Percentiles rank a stretch among this genome's conserved stretches.
Evolutionary conservation across 139 green algal genomes (phyloP).

Genomic region (Coelastrella sp.): DNA sequence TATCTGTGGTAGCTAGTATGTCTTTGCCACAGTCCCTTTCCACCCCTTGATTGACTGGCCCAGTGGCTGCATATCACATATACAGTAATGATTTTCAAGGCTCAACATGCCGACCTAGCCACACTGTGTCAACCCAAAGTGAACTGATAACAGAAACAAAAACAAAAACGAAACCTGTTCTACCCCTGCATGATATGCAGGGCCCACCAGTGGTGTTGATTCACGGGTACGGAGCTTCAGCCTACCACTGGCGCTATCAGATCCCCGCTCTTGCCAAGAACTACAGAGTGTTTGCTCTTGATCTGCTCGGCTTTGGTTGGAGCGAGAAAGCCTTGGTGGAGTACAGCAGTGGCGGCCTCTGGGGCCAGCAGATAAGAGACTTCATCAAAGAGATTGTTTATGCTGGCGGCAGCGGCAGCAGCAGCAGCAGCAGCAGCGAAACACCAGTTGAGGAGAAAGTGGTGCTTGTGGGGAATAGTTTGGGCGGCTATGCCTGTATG

Average conservation of each 20-base stretch:
- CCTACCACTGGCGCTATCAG: constrained; percentile 85
- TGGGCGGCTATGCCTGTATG: constrained; percentile 82
- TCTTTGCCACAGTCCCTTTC: no score
- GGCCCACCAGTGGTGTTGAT: constrained; percentile 72
- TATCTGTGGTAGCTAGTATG: no score
- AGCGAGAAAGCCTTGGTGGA: constrained; percentile 75
- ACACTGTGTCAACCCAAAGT: neutral
- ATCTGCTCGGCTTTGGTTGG: constrained; percentile 89
- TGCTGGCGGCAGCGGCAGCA: constrained; percentile 20
- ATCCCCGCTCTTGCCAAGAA: constrained; percentile 70
- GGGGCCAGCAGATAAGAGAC: constrained; percentile 55
- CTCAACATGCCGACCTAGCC: neutral
- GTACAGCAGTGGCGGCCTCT: constrained; percentile 70
- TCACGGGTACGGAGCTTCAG: constrained; percentile 87
- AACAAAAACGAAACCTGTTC: no score
- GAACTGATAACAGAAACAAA: neutral
- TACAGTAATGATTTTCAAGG: no score
- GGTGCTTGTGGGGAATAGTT: constrained; percentile 76
- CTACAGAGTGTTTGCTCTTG: constrained; percentile 57
- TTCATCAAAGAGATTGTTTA: constrained; percentile 70
- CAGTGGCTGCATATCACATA: no score
- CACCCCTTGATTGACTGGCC: no score
- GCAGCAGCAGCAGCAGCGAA: neutral
- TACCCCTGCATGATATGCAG: neutral
- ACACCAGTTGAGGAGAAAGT: constrained; percentile 27